Base-by-base conservation (phyloP, 73 alveolate genomes). In the Paramecium sonneborni region DNA sequence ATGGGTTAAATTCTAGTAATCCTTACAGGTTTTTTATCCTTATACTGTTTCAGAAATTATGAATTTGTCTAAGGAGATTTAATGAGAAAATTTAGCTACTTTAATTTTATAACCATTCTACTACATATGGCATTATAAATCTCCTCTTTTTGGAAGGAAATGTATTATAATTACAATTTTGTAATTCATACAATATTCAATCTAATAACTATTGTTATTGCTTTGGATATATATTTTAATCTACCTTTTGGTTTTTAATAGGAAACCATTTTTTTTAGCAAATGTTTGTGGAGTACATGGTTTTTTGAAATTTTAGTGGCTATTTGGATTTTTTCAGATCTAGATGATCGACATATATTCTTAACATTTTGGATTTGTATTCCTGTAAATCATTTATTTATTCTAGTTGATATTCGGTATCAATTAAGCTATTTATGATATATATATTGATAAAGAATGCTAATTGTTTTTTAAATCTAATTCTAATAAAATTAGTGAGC, bases 1-100 rank as follows among this genome's bases (percentile, higher is more conserved):
- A 35, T 38, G 12, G 86, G 86, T 8, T 35, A 35, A 35, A 62
- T 14, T 15, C 57, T 72, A 15, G 86, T 72, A 12, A 72, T 38
- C 18, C 44, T 30, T 15, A 15, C 86, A 34, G 86, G 86, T 30
- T 72, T 72, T 72, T 35, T 72, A 23, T 35, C 37, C 10, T 32
- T 72, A 41, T 72, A 72, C 57, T 72, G 55, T 37, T 72, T 72
- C 35, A 30, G 86, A 72, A 38, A 72, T 37, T 72, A 72, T 72
- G 55, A 72, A 14, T 72, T 72, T 72, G 32, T 72, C n/a, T 35
- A 72, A 21, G 55, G 55, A 72, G 57, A 72, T 20, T 2, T 72
- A 14, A 38, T 9, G 20, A 34, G 86, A 34, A 72, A 38, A 72
- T 72, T 72, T 37, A 35, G 57, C 14, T 35, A 35, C 8, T 35